Evolutionary conservation across 73 alveolate species (phyloP).

Genomic region (Symbiodinium pilosum): DNA sequence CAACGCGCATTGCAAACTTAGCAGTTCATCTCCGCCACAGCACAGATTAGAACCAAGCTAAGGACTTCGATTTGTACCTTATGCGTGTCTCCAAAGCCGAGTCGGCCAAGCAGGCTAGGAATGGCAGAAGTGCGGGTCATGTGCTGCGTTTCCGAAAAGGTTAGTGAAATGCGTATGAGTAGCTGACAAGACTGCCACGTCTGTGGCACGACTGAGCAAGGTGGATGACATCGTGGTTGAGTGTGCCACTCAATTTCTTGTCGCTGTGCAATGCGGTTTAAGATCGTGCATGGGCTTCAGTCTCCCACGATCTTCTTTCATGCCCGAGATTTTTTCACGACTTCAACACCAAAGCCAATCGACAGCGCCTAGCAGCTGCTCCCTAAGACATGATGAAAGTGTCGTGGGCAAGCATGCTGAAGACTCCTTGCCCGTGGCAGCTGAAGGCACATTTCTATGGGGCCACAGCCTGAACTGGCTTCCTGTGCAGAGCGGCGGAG

Average conservation of each 20-base stretch:
- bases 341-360: slow-evolving; percentile 80
- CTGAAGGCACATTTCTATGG: neutral
- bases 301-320: neutral
- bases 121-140: too few species aligned
- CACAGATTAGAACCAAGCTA: neutral
- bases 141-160: too few species aligned
- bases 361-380: slow-evolving; percentile 47
- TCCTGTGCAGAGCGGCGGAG: neutral
- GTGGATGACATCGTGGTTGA: slow-evolving; percentile 89
- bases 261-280: too few species aligned
- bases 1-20: too few species aligned
- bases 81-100: slow-evolving; percentile 90
- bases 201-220: too few species aligned
- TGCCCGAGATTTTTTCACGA: slow-evolving; percentile 80
- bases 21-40: neutral
- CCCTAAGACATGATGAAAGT: too few species aligned
- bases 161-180: too few species aligned
- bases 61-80: slow-evolving; percentile 86
- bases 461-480: neutral
- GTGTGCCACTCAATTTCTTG: neutral
- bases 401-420: too few species aligned
- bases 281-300: neutral
- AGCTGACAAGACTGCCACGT: too few species aligned
- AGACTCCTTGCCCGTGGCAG: neutral
- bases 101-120: slow-evolving; percentile 63